phyloP scores from a whole-genome alignment of 2,329 filamentous ascomycete genomes.

The Colletotrichum sp. region DNA sequence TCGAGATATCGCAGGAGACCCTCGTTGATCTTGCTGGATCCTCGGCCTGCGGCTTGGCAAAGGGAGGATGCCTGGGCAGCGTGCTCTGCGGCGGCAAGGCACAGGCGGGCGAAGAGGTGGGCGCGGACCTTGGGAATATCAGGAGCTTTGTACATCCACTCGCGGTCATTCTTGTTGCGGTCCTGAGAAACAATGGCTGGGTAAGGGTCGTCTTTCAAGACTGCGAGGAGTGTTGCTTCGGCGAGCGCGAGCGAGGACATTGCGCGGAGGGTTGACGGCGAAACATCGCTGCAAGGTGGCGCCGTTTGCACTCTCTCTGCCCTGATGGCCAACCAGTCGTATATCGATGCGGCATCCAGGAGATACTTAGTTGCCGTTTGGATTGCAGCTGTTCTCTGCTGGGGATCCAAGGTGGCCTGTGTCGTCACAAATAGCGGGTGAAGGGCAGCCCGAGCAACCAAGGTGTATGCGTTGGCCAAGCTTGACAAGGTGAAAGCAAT shows the following conservation, averaged over 20 bases:
- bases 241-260: constrained; percentile 75
- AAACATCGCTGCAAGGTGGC: constrained; percentile 58
- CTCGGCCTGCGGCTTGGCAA: constrained; percentile 40
- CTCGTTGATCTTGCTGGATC: constrained; percentile 59
- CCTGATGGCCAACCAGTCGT: constrained; percentile 71
- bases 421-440: constrained; percentile 74
- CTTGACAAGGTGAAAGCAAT: constrained; percentile 80
- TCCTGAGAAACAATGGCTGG: constrained; percentile 81
- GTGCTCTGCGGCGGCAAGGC: constrained; percentile 87
- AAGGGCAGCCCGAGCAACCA: constrained; percentile 75
- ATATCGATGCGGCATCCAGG: constrained; percentile 79
- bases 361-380: constrained; percentile 78
- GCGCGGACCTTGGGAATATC: constrained; percentile 88
- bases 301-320: constrained; percentile 46
- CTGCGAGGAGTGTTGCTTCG: constrained; percentile 87
- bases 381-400: constrained; percentile 74
- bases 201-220: constrained; percentile 94
- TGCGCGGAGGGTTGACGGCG: constrained; percentile 56
- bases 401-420: constrained; percentile 62
- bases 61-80: constrained; percentile 72
- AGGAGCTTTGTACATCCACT: constrained; percentile 96
- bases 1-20: constrained; percentile 76
- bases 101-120: constrained; percentile 85
- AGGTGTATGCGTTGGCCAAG: constrained; percentile 74
- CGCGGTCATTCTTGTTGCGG: constrained; percentile 81